Percentiles rank a stretch among this genome's conserved stretches.
Evolutionary conservation across 495 filamentous ascomycete genomes (phyloP).

Genomic region (Melanomma pulvis-pyrius): DNA sequence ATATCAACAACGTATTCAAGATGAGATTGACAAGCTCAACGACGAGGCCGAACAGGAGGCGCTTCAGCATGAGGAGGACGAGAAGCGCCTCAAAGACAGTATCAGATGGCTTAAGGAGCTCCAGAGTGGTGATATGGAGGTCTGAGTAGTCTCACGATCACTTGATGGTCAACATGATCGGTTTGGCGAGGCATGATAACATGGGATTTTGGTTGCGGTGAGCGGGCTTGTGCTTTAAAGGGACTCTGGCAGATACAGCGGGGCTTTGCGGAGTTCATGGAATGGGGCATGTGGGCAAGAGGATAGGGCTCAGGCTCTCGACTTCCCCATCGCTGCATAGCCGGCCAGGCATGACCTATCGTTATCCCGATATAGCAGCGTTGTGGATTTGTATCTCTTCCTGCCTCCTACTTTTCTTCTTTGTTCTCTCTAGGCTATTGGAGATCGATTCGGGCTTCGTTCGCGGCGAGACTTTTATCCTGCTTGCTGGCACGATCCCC

Average conservation of each 20-base stretch:
- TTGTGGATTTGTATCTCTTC: too few relatives aligned
- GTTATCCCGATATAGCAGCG: too few relatives aligned
- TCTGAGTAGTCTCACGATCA: not conserved
- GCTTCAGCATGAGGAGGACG: not conserved
- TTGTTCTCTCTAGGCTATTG: too few relatives aligned
- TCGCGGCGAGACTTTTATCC: too few relatives aligned
- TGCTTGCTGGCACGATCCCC: too few relatives aligned
- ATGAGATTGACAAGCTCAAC: not conserved
- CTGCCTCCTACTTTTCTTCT: too few relatives aligned
- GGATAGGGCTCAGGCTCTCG: too few relatives aligned
- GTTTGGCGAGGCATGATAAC: not conserved
- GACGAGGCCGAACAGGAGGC: constrained; percentile 6
- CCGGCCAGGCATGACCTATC: too few relatives aligned
- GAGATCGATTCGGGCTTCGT: too few relatives aligned
- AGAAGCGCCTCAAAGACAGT: not conserved
- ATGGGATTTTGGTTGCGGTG: not conserved
- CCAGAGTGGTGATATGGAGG: not conserved
- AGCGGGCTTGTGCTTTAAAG: not conserved
- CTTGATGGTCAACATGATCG: not conserved
- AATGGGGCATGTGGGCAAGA: too few relatives aligned
- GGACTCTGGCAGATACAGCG: not conserved
- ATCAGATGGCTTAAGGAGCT: not conserved
- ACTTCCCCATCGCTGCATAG: too few relatives aligned
- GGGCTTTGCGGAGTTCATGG: not conserved
- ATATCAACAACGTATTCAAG: not conserved